Conservation (phyloP, 2,329 filamentous ascomycete genomes). For the Neonectria faginata region DNA sequence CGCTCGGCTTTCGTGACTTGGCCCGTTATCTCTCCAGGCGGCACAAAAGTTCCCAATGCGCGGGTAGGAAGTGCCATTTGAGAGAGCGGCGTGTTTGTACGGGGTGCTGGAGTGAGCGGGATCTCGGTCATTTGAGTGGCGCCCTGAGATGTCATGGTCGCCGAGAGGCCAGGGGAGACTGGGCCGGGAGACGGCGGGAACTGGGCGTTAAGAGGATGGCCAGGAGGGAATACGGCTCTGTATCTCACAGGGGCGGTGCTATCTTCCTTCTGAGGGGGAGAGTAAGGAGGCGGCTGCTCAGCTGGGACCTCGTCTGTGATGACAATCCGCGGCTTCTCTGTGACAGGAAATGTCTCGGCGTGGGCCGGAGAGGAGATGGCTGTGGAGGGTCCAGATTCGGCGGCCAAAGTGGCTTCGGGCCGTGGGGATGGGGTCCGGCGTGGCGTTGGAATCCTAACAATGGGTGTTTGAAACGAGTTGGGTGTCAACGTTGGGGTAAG, state of each 20-base stretch:
- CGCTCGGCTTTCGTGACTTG: conserved; percentile 61
- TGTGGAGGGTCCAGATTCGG: conserved; percentile 37
- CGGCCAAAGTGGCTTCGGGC: conserved; percentile 26
- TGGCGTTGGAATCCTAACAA: conserved; percentile 53
- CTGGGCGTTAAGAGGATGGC: conserved; percentile 59
- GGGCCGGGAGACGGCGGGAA: conserved; percentile 70
- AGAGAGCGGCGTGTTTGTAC: conserved; percentile 30
- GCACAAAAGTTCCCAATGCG: conserved; percentile 59
- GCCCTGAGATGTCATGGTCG: conserved; percentile 71
- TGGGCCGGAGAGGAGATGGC: conserved; percentile 32
- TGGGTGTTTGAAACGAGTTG: conserved; percentile 48
- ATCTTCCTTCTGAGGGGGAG: conserved; percentile 56
- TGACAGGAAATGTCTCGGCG: conserved; percentile 31
- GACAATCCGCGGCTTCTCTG: conserved; percentile 56
- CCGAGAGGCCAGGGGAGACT: conserved; percentile 70
- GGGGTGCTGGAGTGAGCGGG: conserved; percentile 60
- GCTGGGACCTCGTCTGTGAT: conserved; percentile 51
- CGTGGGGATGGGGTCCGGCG: conserved; percentile 50
- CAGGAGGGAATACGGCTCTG: conserved; percentile 68
- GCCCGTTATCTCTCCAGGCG: conserved; percentile 55
- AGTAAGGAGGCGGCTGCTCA: conserved; percentile 68
- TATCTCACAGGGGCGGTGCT: conserved; percentile 60
- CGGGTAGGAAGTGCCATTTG: conserved; percentile 56
- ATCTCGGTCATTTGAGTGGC: conserved; percentile 71
- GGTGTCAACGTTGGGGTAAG: conserved; percentile 33